Evolutionary conservation across 345 rosid species (phyloP), one percentile per base, ranked within the genome.

Genomic region (Hirschfeldia incana): DNA sequence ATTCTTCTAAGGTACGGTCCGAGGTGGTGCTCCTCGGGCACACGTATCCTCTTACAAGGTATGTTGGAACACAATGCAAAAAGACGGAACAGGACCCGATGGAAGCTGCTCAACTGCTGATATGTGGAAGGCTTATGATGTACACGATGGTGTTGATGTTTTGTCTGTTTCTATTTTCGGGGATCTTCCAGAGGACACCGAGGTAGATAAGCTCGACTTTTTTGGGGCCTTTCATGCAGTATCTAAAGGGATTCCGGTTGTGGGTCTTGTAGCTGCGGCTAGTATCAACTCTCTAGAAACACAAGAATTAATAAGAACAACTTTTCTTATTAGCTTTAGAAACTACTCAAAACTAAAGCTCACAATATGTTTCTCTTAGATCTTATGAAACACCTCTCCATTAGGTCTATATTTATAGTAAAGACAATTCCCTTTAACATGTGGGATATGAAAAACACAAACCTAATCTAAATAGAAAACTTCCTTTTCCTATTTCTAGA

Each of bases 61-160:
- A 17, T 53, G 59, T 53, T 53, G 59, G 59, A 76, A 76, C 0
- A 2, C 42, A 36, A 13, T 65, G 11, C 37, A 78, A 8, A 13
- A 46, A 46, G 53, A 46, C 53, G 53, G 53, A 46, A 8, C 49
- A 68, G 30, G 6, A 1, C n/a, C 53, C 16, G 53, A 4, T 53
- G 59, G 59, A 53, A 53, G 27, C 21, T 79, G 83, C 46, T 6
- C 85, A 13, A 0, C 29, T 37, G 90, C 84, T 21, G 91, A 87
- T 75, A 70, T 87, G 37, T 76, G 83, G 78, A 84, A 87, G 66
- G 87, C 85, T 57, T 79, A 73, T 70, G 89, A 87, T 51, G 84
- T 87, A 75, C 85, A 87, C 29, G 89, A 86, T 9, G 83, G 85
- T 1, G 87, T 87, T 64, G 87, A 87, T 67, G 83, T 87, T 58